A percentile compares a stretch with the other conserved stretches of the same genome.
Evolutionary conservation across 805 yeast species (phyloP).

Genomic region (Novakomyces olei): DNA sequence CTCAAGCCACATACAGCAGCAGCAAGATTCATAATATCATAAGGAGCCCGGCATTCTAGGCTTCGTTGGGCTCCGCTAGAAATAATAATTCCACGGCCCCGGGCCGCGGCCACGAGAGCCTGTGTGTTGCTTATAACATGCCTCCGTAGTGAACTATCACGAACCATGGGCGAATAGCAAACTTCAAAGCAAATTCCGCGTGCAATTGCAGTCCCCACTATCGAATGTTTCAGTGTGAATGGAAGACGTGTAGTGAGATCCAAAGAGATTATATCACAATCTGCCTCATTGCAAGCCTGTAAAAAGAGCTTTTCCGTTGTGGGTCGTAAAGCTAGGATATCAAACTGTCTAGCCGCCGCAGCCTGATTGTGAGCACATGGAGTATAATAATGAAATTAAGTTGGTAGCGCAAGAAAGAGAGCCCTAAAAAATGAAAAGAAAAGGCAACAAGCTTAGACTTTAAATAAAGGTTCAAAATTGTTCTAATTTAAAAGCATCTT

Average conservation of each 20-base stretch:
- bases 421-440: too few species aligned
- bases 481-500: too few species aligned
- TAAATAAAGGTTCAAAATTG: too few species aligned
- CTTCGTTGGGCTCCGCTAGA: slow-evolving; percentile 46
- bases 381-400: background rate
- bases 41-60: slow-evolving; percentile 37
- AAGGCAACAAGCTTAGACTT: too few species aligned
- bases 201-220: slow-evolving; percentile 59
- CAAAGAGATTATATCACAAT: slow-evolving; percentile 61
- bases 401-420: too few species aligned
- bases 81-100: slow-evolving; percentile 57
- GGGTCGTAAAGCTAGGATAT: slow-evolving; percentile 66
- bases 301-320: slow-evolving; percentile 55
- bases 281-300: slow-evolving; percentile 50
- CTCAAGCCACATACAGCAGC: slow-evolving; percentile 49
- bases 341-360: slow-evolving; percentile 26
- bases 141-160: slow-evolving; percentile 21
- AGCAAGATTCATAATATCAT: slow-evolving; percentile 46
- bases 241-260: slow-evolving; percentile 45
- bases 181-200: slow-evolving; percentile 71
- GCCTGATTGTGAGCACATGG: background rate
- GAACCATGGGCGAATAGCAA: slow-evolving; percentile 30
- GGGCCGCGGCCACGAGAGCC: slow-evolving; percentile 55
- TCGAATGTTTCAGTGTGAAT: slow-evolving; percentile 59
- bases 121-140: slow-evolving; percentile 49